phyloP scores from a whole-genome alignment of 1,139 yeast genomes.

The Yamadazyma triangularis region DNA sequence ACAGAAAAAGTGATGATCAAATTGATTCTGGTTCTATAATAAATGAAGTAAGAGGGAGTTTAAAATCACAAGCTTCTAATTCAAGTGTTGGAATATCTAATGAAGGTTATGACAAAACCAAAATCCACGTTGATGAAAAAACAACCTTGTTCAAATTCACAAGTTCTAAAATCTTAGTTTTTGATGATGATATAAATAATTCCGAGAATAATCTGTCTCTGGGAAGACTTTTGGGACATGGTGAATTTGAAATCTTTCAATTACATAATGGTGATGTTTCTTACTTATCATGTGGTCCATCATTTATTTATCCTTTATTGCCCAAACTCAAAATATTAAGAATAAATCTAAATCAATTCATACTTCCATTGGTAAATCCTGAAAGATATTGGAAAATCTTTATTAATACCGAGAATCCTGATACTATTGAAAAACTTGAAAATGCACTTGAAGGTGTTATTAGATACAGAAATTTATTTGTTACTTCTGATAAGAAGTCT shows the following conservation, averaged over 20 bases:
- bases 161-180: slow-evolving; percentile 38
- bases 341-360: slow-evolving; percentile 47
- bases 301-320: slow-evolving; percentile 55
- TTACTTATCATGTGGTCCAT: slow-evolving; percentile 58
- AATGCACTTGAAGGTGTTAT: slow-evolving; percentile 36
- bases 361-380: slow-evolving; percentile 65
- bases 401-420: slow-evolving; percentile 33
- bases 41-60: slow-evolving; percentile 26
- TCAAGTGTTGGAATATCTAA: background rate
- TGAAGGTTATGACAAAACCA: slow-evolving; percentile 1
- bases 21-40: slow-evolving; percentile 17
- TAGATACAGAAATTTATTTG: slow-evolving; percentile 38
- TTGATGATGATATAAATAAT: slow-evolving; percentile 32
- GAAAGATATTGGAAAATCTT: slow-evolving; percentile 68
- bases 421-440: slow-evolving; percentile 33
- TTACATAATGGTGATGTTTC: slow-evolving; percentile 60
- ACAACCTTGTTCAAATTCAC: slow-evolving; percentile 34
- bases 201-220: slow-evolving; percentile 13
- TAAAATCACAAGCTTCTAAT: slow-evolving; percentile 6
- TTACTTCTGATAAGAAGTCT: background rate
- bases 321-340: slow-evolving; percentile 58
- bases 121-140: slow-evolving; percentile 29
- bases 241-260: slow-evolving; percentile 61
- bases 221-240: slow-evolving; percentile 56
- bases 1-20: slow-evolving; percentile 29